phyloP scores from a whole-genome alignment of 805 yeast species.

The Zygoascus biomembranicola region DNA sequence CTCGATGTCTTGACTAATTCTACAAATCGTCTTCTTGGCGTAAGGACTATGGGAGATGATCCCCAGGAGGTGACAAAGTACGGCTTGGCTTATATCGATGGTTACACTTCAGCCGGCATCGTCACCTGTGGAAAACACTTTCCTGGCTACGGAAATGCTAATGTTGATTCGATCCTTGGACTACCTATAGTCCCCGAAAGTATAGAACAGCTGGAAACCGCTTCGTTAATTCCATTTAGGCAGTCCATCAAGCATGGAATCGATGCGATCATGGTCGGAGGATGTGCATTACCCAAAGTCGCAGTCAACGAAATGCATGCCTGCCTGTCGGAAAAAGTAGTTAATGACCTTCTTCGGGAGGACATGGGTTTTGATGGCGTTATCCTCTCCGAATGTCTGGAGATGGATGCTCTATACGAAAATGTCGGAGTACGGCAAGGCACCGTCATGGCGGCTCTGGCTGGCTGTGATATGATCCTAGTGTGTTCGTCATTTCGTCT shows the following conservation, averaged over 20 bases:
- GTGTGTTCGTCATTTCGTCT: constrained; percentile 49
- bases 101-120: constrained; percentile 46
- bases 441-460: constrained; percentile 50
- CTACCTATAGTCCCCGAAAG: constrained; percentile 53
- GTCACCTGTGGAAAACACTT: constrained; percentile 54
- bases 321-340: constrained; percentile 46
- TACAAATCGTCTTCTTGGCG: constrained; percentile 50
- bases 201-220: constrained; percentile 42
- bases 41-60: constrained; percentile 54
- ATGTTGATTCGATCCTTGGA: constrained; percentile 48
- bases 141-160: constrained; percentile 59
- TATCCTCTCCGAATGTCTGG: constrained; percentile 52
- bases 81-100: constrained; percentile 45
- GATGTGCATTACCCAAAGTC: constrained; percentile 56
- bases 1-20: constrained; percentile 51
- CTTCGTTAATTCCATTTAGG: constrained; percentile 44
- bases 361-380: constrained; percentile 49
- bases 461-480: constrained; percentile 57
- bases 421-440: constrained; percentile 64
- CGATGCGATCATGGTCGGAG: constrained; percentile 53
- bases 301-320: constrained; percentile 57
- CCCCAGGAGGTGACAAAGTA: constrained; percentile 48
- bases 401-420: constrained; percentile 54
- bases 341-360: constrained; percentile 42
- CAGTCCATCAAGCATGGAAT: constrained; percentile 38